Base-by-base conservation (phyloP, 2,329 filamentous ascomycete species). In the Aspergillus versicolor region DNA sequence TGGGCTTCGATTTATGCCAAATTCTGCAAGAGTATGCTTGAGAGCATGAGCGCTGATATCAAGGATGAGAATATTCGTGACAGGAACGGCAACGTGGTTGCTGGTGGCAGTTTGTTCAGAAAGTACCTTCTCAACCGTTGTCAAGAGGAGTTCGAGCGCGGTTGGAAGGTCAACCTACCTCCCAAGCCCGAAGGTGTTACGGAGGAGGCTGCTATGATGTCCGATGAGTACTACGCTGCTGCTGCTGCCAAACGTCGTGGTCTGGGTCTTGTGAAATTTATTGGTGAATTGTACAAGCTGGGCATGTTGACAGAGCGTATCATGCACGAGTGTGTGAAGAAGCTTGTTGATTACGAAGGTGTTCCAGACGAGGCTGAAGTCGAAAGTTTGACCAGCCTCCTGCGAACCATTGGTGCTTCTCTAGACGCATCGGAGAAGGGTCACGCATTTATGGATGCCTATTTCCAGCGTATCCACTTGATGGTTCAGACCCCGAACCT, bases 1-100 rank as follows among this genome's bases (percentile, higher is more conserved):
- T 99, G 94, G 93, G 93, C 93, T 54, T 90, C 90, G 19, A 97
- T 97, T 91, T 99, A 99, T 72, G 94, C 94, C 72, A 94, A 92
- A 76, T 99, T 99, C 85, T 96, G 92, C 81, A 92, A 93, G 82
- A 88, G 89, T 64, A 97, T 97, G 94, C 82, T 97, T 60, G 90
- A 95, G 75, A 92, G 85, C 61, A 97, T 97, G 91, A 96, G 90
- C 76, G 78, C 89, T 21, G 93, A 97, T 47, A 95, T 99, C 73
- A 91, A 92, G 68, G 94, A 99, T 67, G 92, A 97, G 79, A 93
- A 88, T 61, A 95, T 99, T 75, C 88, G 87, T 65, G 94, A 99
- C 80, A 96, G 91, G 83, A 85, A 84, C 61, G 91, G 90, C 66
- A 88, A 92, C 57, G 86, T 96, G 56, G 92, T 97, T 64, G 90